phyloP scores from a whole-genome alignment of 805 yeast species.

The Candida gorgasii region DNA sequence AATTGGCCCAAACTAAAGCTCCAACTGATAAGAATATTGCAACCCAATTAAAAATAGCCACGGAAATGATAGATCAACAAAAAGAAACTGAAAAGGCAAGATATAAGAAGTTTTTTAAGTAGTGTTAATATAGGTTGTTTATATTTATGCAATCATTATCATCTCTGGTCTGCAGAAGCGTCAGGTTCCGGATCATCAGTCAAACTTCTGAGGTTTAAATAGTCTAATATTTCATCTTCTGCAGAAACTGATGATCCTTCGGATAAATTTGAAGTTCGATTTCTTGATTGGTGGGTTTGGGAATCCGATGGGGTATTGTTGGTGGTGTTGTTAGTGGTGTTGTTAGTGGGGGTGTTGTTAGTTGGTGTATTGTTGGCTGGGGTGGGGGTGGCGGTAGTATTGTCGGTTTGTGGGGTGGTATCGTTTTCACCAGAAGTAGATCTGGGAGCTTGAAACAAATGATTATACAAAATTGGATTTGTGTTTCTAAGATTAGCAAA shows the following conservation, averaged over 20 bases:
- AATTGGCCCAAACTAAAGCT: constrained; percentile 42
- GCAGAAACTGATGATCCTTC: constrained; percentile 42
- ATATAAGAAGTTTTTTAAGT: constrained; percentile 62
- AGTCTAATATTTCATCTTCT: constrained; percentile 24
- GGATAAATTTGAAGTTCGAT: constrained; percentile 45
- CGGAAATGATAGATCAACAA: constrained; percentile 38
- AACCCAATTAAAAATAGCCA: constrained; percentile 44
- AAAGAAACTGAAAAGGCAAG: constrained; percentile 54
- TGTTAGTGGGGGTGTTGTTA: not conserved
- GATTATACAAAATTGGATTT: constrained; percentile 4
- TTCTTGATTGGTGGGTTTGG: too few relatives aligned
- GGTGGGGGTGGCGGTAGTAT: not conserved
- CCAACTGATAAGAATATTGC: constrained; percentile 53
- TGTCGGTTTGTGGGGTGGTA: not conserved
- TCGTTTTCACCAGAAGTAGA: not conserved
- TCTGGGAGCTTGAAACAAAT: constrained; percentile 1
- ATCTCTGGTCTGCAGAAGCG: constrained; percentile 8
- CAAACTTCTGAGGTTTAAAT: constrained; percentile 28
- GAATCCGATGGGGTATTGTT: not conserved
- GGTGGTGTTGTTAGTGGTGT: not conserved
- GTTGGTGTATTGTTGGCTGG: not conserved
- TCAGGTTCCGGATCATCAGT: constrained; percentile 18
- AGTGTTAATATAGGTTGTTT: constrained; percentile 2
- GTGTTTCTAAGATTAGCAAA: constrained; percentile 5
- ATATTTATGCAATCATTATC: constrained; percentile 8